Percentiles rank a stretch among this genome's conserved stretches.
Conservation (phyloP, 306 rosid genomes). For the Vicia villosa region DNA sequence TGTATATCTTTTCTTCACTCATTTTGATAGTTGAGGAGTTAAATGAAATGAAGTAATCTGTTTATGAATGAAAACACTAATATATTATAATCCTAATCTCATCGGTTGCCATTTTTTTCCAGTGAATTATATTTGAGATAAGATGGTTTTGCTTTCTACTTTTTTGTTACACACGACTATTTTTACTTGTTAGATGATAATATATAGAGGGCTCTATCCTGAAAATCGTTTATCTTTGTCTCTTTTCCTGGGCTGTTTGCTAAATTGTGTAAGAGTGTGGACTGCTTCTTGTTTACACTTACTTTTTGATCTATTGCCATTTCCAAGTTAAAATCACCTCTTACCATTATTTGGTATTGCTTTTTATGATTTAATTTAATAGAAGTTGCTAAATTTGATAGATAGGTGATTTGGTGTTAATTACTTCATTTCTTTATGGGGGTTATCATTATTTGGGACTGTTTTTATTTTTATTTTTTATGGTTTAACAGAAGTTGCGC, state of each 20-base stretch:
- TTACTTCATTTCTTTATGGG: slow-evolving; percentile 14
- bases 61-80: not conserved
- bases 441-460: slow-evolving; percentile 10
- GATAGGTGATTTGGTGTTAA: slow-evolving; percentile 49
- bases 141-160: slow-evolving; percentile 11
- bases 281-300: slow-evolving; percentile 8
- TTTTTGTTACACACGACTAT: slow-evolving; percentile 4
- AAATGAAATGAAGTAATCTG: not conserved
- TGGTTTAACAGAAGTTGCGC: slow-evolving; percentile 64
- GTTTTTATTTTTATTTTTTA: slow-evolving; percentile 5
- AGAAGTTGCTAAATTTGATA: slow-evolving; percentile 56
- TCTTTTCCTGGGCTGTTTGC: slow-evolving; percentile 28
- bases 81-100: not conserved
- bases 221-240: not conserved
- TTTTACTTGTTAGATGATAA: slow-evolving; percentile 4
- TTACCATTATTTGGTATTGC: slow-evolving; percentile 2
- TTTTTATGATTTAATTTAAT: slow-evolving; percentile 33
- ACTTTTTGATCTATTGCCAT: slow-evolving; percentile 9
- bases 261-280: slow-evolving; percentile 19
- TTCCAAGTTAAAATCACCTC: not conserved
- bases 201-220: not conserved
- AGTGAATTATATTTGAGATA: slow-evolving; percentile 21
- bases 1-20: not conserved
- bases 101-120: not conserved
- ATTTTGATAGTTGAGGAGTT: not conserved